Conservation (phyloP, 2,329 filamentous ascomycete genomes). For the Fusarium sp. region DNA sequence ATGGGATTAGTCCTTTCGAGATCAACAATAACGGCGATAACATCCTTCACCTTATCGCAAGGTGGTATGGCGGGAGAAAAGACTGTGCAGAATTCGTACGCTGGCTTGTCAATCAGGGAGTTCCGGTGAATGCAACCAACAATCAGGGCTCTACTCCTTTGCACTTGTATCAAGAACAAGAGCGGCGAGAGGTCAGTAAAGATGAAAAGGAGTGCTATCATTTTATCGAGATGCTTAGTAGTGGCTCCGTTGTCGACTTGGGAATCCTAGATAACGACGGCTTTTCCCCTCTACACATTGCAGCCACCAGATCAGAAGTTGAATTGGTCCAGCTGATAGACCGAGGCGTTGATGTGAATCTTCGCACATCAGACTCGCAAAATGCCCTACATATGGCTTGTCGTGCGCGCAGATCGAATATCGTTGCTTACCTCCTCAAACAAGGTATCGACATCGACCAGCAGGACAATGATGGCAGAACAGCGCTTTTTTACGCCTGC, state of each 20-base stretch:
- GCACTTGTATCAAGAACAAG: slow-evolving; percentile 16
- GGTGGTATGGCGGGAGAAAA: background rate
- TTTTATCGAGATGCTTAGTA: slow-evolving; percentile 24
- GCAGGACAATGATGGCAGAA: slow-evolving; percentile 26
- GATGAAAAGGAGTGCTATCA: background rate
- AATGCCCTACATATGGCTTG: slow-evolving; percentile 38
- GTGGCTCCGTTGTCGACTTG: slow-evolving; percentile 5
- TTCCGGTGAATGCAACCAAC: slow-evolving; percentile 37
- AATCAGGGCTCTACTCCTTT: slow-evolving; percentile 26
- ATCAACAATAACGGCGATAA: slow-evolving; percentile 31
- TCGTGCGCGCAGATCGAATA: slow-evolving; percentile 23
- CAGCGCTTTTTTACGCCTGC: slow-evolving; percentile 38
- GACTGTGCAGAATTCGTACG: background rate
- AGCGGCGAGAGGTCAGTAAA: background rate
- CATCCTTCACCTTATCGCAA: slow-evolving; percentile 26
- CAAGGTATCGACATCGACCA: slow-evolving; percentile 17
- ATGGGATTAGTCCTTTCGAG: slow-evolving; percentile 24
- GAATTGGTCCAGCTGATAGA: slow-evolving; percentile 14
- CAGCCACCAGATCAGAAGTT: slow-evolving; percentile 24
- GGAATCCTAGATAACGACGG: slow-evolving; percentile 27
- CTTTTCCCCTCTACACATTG: slow-evolving; percentile 31
- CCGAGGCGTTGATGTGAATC: slow-evolving; percentile 9
- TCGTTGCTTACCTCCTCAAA: slow-evolving; percentile 23
- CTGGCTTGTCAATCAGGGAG: slow-evolving; percentile 28
- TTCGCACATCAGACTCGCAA: slow-evolving; percentile 28